These are phyloP conservation scores for Cordyceps cateniannulata DNA, from an alignment of 2,329 filamentous ascomycete species.

Conservation along the genomic window DNA sequence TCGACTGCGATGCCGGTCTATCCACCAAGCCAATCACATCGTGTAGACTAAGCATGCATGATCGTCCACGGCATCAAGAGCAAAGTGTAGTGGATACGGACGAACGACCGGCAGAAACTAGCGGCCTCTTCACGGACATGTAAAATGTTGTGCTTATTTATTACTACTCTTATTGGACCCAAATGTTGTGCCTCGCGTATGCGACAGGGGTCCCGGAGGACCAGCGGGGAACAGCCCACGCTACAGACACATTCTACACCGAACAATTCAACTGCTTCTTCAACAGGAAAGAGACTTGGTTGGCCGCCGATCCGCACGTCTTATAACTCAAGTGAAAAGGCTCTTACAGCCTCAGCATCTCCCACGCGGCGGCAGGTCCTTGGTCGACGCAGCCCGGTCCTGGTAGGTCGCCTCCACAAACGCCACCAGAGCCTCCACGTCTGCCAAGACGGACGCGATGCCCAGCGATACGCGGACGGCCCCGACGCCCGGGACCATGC, in stretches of 20 bases:
- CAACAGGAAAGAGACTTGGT: neutral
- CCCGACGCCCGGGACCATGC: slow-evolving; percentile 21
- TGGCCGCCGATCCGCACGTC: no score
- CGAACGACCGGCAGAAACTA: neutral
- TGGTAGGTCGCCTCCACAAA: slow-evolving; percentile 28
- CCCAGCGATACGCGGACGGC: slow-evolving; percentile 34
- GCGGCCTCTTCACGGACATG: neutral
- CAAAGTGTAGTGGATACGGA: slow-evolving; percentile 2
- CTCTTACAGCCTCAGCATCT: slow-evolving; percentile 7
- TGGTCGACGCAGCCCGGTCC: slow-evolving; percentile 20
- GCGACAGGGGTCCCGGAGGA: neutral
- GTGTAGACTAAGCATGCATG: neutral
- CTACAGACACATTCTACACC: neutral
- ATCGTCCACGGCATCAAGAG: neutral
- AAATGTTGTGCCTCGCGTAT: neutral
- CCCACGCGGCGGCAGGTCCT: slow-evolving; percentile 8
- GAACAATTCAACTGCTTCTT: neutral
- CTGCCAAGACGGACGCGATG: slow-evolving; percentile 27
- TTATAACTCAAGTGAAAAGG: neutral
- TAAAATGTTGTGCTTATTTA: neutral
- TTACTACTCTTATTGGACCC: neutral
- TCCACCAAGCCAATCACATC: neutral
- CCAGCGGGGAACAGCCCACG: neutral
- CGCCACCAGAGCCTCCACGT: slow-evolving; percentile 30
- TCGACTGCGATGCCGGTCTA: neutral